These are phyloP conservation scores for Colletotrichum sp. DNA, from an alignment of 2,329 filamentous ascomycete species.

Conservation along the genomic window DNA sequence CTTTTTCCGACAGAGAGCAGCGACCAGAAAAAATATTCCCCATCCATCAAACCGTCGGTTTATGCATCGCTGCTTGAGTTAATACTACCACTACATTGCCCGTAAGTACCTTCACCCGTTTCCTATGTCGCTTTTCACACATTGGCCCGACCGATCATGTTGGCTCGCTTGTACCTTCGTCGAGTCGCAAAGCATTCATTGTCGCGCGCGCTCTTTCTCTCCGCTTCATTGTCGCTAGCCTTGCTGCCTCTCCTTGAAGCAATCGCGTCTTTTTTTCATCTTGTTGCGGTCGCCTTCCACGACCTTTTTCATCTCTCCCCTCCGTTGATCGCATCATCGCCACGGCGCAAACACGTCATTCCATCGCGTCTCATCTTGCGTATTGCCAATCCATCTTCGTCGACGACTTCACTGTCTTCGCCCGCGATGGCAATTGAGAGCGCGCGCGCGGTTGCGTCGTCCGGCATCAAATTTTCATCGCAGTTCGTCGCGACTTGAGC, in stretches of 20 bases:
- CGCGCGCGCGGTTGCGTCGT: neutral
- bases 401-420: neutral
- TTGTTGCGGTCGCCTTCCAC: neutral
- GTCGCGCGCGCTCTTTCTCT: neutral
- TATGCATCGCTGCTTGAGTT: slow-evolving; percentile 26
- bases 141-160: slow-evolving; percentile 4
- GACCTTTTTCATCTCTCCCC: neutral
- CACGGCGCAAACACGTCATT: neutral
- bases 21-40: slow-evolving; percentile 19
- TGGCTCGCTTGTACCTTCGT: slow-evolving; percentile 7
- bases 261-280: neutral
- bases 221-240: neutral
- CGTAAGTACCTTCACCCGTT: slow-evolving; percentile 36
- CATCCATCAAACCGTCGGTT: slow-evolving; percentile 22
- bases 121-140: slow-evolving; percentile 22
- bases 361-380: neutral
- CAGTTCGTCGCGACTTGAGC: neutral
- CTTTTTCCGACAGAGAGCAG: slow-evolving; percentile 9
- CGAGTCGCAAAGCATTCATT: neutral
- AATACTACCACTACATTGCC: slow-evolving; percentile 30
- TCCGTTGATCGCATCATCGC: neutral
- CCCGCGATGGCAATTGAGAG: neutral
- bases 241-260: neutral
- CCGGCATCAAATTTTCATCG: neutral
- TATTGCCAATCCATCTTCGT: neutral